Evolutionary conservation across 805 yeast species (phyloP), one percentile per base, ranked within the genome.

Genomic region (Schizosaccharomyces cryophilus): DNA sequence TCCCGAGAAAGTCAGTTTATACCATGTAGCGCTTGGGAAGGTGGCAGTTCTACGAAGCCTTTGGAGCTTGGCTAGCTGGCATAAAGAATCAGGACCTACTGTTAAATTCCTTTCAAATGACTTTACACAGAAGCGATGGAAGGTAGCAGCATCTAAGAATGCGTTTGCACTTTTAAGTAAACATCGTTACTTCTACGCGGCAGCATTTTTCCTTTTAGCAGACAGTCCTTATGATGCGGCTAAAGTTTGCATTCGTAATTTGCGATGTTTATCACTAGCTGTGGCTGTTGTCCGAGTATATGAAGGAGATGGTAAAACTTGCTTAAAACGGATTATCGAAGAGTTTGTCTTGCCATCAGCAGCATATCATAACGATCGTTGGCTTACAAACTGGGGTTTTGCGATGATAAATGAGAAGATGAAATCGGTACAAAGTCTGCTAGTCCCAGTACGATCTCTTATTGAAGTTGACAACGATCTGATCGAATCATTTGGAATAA

Each of bases 111-210:
- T 90, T 66, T 74, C 75, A 24, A 84, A 89, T 68, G 93, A 93
- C 67, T 90, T 89, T 69, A 71, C 73, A 4, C 80, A 82, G 61
- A 76, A 77, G 17, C 74, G 96, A 60, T 89, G 96, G 96, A 79
- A 75, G 65, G 76, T 85, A 0, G 96, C 96, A 0, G 96, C 97
- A 0, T 71, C 81, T 66, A 93, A 93, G 67, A 90, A 90, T 72
- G 97, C 97, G 0, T 90, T 80, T 74, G 97, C 87, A 0, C 73
- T 90, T 54, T 70, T 93, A 64, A 86, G 96, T 64, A 87, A 87
- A 67, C 98, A 89, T 70, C 74, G 97, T 54, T 85, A 78, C 67
- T 73, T 78, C 69, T 94, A 88, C 70, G 95, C 96, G 0, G 96
- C 96, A 0, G 81, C 83, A 26, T 89, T 93, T 69, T 90, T 90